These are phyloP conservation scores for Phlegmacium glaucopus DNA, from an alignment of 768 basidiomycete species.

Conservation along the genomic window DNA sequence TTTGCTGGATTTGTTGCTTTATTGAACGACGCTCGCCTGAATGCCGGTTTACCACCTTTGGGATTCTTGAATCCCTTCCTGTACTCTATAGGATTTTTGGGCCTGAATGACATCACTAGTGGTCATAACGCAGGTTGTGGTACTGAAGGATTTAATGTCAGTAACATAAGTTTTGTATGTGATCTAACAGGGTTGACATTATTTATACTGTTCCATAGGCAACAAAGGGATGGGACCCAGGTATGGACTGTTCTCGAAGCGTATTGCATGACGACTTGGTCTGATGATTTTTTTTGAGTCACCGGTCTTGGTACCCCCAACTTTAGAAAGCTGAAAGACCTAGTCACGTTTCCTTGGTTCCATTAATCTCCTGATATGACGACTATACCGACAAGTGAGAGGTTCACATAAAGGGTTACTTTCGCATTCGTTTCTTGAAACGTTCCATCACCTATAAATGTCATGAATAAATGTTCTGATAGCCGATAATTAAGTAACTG, in stretches of 20 bases:
- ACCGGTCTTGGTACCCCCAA: constrained; percentile 56
- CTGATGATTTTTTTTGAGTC: constrained; percentile 26
- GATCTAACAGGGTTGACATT: neutral
- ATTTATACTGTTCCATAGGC: constrained; percentile 26
- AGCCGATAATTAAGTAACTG: constrained; percentile 20
- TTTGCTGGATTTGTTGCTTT: constrained; percentile 60
- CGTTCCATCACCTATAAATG: constrained; percentile 80
- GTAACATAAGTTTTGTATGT: constrained; percentile 13
- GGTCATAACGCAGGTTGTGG: constrained; percentile 57
- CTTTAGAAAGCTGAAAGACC: constrained; percentile 42
- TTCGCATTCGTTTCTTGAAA: constrained; percentile 95
- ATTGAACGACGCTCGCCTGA: constrained; percentile 56
- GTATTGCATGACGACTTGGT: neutral
- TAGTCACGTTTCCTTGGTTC: constrained; percentile 5
- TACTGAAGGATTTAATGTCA: constrained; percentile 57
- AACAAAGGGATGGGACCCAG: constrained; percentile 55
- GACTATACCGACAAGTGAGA: neutral
- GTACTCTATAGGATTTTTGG: constrained; percentile 37
- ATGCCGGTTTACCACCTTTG: constrained; percentile 38
- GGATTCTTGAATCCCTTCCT: constrained; percentile 67
- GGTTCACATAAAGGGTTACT: constrained; percentile 34
- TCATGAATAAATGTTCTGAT: constrained; percentile 1
- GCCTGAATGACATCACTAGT: constrained; percentile 53
- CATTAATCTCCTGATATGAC: neutral
- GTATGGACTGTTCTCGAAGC: constrained; percentile 22